phyloP scores from a whole-genome alignment of 2,329 filamentous ascomycete species.

The Trichoderma brevicompactum region DNA sequence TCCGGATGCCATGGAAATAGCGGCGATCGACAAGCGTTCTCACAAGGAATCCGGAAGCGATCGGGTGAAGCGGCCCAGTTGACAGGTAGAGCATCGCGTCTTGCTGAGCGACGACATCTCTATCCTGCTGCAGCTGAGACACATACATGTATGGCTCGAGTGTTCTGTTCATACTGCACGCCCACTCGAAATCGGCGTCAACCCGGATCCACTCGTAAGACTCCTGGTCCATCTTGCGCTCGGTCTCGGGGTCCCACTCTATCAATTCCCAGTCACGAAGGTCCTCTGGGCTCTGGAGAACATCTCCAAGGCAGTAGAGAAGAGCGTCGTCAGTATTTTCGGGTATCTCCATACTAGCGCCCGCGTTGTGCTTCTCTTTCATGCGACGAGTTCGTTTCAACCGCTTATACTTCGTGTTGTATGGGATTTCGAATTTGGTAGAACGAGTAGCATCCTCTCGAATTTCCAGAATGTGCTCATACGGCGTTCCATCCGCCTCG shows the following conservation, averaged over 20 bases:
- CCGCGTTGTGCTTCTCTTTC: conserved; percentile 69
- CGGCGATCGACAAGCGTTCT: conserved; percentile 88
- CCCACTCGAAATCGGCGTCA: conserved; percentile 98
- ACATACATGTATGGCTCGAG: conserved; percentile 98
- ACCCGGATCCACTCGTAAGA: conserved; percentile 99
- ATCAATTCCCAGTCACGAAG: conserved; percentile 80
- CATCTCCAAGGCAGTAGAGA: conserved; percentile 89
- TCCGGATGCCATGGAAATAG: conserved; percentile 92
- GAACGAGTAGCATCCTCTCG: conserved; percentile 78
- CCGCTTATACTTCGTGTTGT: conserved; percentile 99
- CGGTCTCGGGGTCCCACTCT: conserved; percentile 89
- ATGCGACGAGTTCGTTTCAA: conserved; percentile 85
- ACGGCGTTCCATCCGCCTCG: conserved; percentile 96
- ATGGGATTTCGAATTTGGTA: conserved; percentile 88
- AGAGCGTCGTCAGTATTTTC: conserved; percentile 77
- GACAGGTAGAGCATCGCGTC: conserved; percentile 77
- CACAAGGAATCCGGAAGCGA: conserved; percentile 86
- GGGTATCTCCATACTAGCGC: conserved; percentile 63
- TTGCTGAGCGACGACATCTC: conserved; percentile 89
- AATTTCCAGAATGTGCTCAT: conserved; percentile 97
- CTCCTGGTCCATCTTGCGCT: conserved; percentile 90
- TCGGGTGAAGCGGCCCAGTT: conserved; percentile 68
- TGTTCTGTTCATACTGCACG: conserved; percentile 78
- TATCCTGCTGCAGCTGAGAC: conserved; percentile 94
- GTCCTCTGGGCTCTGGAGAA: conserved; percentile 82